phyloP scores from a whole-genome alignment of 2,329 filamentous ascomycete genomes.

The Fusarium domesticum region DNA sequence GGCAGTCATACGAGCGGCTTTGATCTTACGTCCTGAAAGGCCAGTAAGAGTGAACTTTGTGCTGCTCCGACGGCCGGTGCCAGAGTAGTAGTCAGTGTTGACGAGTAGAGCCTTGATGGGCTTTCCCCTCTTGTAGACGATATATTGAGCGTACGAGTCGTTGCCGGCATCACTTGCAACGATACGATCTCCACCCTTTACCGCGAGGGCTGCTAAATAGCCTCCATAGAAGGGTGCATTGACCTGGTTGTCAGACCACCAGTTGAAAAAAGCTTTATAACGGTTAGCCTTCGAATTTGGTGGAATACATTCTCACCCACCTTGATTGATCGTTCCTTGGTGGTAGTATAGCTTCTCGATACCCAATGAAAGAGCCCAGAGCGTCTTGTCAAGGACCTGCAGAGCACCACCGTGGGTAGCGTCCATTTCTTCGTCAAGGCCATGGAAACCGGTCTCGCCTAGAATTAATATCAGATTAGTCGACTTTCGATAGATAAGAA shows the following conservation, averaged over 20 bases:
- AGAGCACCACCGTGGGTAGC: slow-evolving; percentile 40
- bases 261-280: too few relatives aligned
- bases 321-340: slow-evolving; percentile 51
- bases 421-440: too few relatives aligned
- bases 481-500: too few relatives aligned
- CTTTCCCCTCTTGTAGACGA: slow-evolving; percentile 37
- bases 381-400: slow-evolving; percentile 41
- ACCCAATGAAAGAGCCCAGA: slow-evolving; percentile 32
- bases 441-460: too few relatives aligned
- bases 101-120: slow-evolving; percentile 43
- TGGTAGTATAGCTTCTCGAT: slow-evolving; percentile 46
- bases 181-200: slow-evolving; percentile 43
- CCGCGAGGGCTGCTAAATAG: slow-evolving; percentile 43
- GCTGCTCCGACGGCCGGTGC: slow-evolving; percentile 32
- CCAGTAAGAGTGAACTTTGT: slow-evolving; percentile 44
- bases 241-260: too few relatives aligned
- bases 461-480: too few relatives aligned
- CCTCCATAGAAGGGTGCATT: slow-evolving; percentile 54
- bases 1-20: slow-evolving; percentile 37
- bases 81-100: slow-evolving; percentile 44
- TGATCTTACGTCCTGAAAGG: slow-evolving; percentile 34
- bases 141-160: slow-evolving; percentile 45
- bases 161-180: slow-evolving; percentile 45
- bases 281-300: too few relatives aligned
- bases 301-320: too few relatives aligned